Conservation (phyloP, 768 basidiomycete genomes). For the Boletus fagicola region DNA sequence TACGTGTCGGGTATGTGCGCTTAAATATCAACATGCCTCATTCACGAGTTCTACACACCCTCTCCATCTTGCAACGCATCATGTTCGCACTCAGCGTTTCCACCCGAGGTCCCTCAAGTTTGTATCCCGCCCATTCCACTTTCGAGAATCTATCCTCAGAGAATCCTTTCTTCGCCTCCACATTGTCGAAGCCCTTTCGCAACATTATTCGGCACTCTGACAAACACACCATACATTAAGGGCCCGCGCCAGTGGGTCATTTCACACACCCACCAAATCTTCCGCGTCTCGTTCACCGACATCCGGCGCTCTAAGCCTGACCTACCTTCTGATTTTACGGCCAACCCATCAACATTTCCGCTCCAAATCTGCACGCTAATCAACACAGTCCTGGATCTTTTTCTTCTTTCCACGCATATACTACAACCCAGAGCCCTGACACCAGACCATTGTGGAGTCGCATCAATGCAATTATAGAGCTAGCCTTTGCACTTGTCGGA, state of each 20-base stretch:
- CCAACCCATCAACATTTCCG: not conserved
- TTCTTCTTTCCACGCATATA: conserved; percentile 7
- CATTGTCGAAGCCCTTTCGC: not conserved
- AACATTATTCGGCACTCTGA: not conserved
- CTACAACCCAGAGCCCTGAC: conserved; percentile 12
- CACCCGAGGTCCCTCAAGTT: not conserved
- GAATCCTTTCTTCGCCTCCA: not conserved
- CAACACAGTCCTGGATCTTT: not conserved
- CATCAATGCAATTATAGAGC: conserved; percentile 11
- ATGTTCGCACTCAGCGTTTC: not conserved
- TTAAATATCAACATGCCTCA: not conserved
- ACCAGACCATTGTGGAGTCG: not conserved
- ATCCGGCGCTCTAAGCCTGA: not conserved
- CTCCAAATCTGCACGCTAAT: not conserved
- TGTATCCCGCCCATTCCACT: not conserved
- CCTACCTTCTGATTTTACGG: not conserved
- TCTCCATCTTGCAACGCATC: not conserved
- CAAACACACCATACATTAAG: not conserved
- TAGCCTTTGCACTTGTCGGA: not conserved
- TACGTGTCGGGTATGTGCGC: not conserved
- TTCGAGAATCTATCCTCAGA: not conserved
- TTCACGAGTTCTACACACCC: not conserved
- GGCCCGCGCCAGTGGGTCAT: not conserved
- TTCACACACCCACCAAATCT: not conserved
- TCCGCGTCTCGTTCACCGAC: not conserved